Evolutionary conservation across 176 grass and related monocot species (phyloP), one percentile per base, ranked within the genome.

Genomic region (Tillandsia leiboldiana): DNA sequence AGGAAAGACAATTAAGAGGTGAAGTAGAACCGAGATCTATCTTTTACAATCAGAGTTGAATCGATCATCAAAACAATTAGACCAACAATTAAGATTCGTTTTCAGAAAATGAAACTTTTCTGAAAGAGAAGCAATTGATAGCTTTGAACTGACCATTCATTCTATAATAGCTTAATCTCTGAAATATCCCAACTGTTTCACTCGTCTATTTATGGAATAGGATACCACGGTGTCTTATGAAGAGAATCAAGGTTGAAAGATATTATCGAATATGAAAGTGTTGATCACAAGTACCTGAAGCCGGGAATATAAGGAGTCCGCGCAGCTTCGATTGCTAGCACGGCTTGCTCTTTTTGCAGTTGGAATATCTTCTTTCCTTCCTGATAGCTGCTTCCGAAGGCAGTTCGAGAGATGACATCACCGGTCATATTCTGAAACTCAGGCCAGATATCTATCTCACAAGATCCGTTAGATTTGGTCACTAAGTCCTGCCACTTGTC

Each of bases 321-420:
- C 42, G 80, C 12, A 50, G 83, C 57, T 48, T 76, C 80, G 9
- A 81, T 51, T 1, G 85, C 0, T 64, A 82, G 51, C 20, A 72
- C 57, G 0, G 84, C 79, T 77, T 96, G 91, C 81, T 87, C 84
- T 51, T 5, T 42, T 56, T 87, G 87, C 27, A 96, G 87, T 15
- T 85, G 72, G 67, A 96, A 90, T 75, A 96, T 87, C 61, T 75
- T 83, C 20, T 76, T 73, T 7, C 91, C 87, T 80, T 96, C 81
- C 72, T 80, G 67, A 66, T 72, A 90, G 77, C 59, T 96, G 75
- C 91, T 87, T 12, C 87, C 84, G 54, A 96, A 96, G 20, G 84
- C 82, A 17, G 87, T 81, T 18, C 87, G 81, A 3, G 91, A 96
- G 77, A 90, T 96, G 67, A 77, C 87, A 68, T 90, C 87, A 69